These are phyloP conservation scores for Annulohypoxylon truncatum DNA, from an alignment of 2,329 filamentous ascomycete genomes.

Conservation along the genomic window DNA sequence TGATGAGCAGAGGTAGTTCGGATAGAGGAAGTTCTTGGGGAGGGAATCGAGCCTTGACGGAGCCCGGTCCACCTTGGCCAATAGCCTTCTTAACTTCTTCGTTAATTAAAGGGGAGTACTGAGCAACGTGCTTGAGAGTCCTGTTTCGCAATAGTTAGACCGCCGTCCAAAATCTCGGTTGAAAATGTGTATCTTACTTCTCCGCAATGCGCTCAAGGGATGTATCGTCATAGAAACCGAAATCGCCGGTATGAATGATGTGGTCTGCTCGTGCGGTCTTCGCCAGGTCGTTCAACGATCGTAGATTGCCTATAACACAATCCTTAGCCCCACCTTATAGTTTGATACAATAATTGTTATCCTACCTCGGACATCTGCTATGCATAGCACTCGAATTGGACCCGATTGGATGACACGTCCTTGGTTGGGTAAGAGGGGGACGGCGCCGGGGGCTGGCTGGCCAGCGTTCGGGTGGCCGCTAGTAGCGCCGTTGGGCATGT, in stretches of 20 bases:
- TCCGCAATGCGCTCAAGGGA: slow-evolving; percentile 97
- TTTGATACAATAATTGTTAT: slow-evolving; percentile 14
- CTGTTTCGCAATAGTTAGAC: slow-evolving; percentile 59
- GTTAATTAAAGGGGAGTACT: slow-evolving; percentile 94
- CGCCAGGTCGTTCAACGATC: slow-evolving; percentile 95
- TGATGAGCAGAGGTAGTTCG: slow-evolving; percentile 89
- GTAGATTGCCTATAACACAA: slow-evolving; percentile 79
- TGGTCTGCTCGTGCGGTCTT: slow-evolving; percentile 95
- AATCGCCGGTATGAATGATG: slow-evolving; percentile 98
- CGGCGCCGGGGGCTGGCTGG: slow-evolving; percentile 65
- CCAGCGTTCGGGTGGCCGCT: slow-evolving; percentile 57
- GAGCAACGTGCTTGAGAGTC: slow-evolving; percentile 97
- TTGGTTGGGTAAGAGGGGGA: slow-evolving; percentile 74
- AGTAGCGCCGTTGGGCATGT: slow-evolving; percentile 72
- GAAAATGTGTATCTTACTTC: slow-evolving; percentile 73
- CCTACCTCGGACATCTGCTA: slow-evolving; percentile 78
- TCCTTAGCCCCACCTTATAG: slow-evolving; percentile 33
- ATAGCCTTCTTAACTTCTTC: slow-evolving; percentile 79
- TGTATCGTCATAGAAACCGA: slow-evolving; percentile 97
- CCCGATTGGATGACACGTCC: slow-evolving; percentile 74
- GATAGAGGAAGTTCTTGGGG: slow-evolving; percentile 89
- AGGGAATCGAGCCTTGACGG: slow-evolving; percentile 87
- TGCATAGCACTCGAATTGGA: slow-evolving; percentile 74
- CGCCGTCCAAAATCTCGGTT: neutral
- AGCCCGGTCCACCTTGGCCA: slow-evolving; percentile 73